phyloP scores from a whole-genome alignment of 108 stramenopile species.

The Conticribra weissflogii region DNA sequence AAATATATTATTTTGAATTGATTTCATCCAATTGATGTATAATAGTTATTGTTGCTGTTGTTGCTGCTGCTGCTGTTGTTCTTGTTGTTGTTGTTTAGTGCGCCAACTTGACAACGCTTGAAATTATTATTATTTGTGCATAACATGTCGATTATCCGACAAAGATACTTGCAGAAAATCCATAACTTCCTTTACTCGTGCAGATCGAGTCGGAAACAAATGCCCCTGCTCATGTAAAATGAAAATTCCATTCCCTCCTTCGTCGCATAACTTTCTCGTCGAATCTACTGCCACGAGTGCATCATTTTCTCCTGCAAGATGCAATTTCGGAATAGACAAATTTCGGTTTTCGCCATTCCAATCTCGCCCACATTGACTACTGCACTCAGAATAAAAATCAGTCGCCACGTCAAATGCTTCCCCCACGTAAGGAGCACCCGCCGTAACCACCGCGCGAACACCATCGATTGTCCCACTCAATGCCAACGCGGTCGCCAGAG shows the following conservation, averaged over 20 bases:
- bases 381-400: slow-evolving; percentile 1
- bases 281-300: slow-evolving; percentile 61
- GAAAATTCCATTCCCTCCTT: slow-evolving; percentile 66
- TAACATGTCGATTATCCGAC: too few relatives aligned
- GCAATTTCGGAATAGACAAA: slow-evolving; percentile 78
- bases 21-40: too few relatives aligned
- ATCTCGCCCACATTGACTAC: slow-evolving; percentile 4
- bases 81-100: too few relatives aligned
- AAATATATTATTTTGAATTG: too few relatives aligned
- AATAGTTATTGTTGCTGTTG: too few relatives aligned
- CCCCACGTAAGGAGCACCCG: slow-evolving; percentile 63
- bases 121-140: too few relatives aligned
- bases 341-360: slow-evolving; percentile 29
- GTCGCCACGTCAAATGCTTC: slow-evolving; percentile 57
- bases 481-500: slow-evolving; percentile 65
- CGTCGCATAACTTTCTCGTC: slow-evolving; percentile 46
- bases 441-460: slow-evolving; percentile 64
- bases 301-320: slow-evolving; percentile 76
- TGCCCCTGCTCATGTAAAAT: slow-evolving; percentile 75
- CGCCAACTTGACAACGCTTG: too few relatives aligned
- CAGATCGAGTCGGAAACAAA: slow-evolving; percentile 73
- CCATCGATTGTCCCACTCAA: slow-evolving; percentile 55
- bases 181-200: slow-evolving; percentile 57
- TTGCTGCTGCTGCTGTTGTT: too few relatives aligned
- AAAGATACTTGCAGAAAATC: slow-evolving; percentile 55